phyloP scores from a whole-genome alignment of 2,329 filamentous ascomycete species.

The Trichophyton rubrum region DNA sequence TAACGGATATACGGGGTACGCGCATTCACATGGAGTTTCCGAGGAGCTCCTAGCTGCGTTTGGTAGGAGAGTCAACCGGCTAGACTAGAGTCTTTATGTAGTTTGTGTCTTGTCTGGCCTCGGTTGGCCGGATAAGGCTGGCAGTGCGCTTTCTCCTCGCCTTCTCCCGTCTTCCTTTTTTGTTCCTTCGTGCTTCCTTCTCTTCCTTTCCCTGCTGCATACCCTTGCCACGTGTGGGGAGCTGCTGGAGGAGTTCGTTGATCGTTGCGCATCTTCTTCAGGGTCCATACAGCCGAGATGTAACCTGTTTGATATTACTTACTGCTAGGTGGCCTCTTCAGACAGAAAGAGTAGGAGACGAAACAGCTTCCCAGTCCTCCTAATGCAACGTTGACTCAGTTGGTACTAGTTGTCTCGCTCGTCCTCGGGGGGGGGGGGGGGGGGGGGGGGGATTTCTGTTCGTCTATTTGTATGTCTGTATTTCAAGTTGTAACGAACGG shows the following conservation, averaged over 20 bases:
- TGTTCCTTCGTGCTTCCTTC: not conserved
- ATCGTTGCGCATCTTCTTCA: not conserved
- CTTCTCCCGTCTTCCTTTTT: not conserved
- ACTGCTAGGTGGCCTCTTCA: no score
- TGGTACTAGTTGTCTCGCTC: no score
- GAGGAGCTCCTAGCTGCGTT: no score
- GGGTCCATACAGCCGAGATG: not conserved
- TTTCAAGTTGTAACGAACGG: no score
- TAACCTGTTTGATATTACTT: not conserved
- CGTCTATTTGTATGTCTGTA: no score
- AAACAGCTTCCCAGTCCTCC: no score
- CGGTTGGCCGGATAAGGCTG: not conserved
- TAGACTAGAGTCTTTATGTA: not conserved
- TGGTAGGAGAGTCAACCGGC: not conserved
- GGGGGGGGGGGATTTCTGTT: no score
- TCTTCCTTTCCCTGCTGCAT: not conserved
- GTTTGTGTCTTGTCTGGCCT: not conserved
- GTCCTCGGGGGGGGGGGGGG: no score
- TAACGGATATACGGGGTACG: not conserved
- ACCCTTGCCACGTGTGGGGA: not conserved
- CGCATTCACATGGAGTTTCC: not conserved
- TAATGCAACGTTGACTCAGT: no score
- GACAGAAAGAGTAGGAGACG: no score
- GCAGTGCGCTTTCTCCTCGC: not conserved
- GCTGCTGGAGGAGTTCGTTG: not conserved